Evolutionary conservation across 176 grass and related monocot genomes (phyloP), one percentile per base, ranked within the genome.

Genomic region (Cenchrus americanus): DNA sequence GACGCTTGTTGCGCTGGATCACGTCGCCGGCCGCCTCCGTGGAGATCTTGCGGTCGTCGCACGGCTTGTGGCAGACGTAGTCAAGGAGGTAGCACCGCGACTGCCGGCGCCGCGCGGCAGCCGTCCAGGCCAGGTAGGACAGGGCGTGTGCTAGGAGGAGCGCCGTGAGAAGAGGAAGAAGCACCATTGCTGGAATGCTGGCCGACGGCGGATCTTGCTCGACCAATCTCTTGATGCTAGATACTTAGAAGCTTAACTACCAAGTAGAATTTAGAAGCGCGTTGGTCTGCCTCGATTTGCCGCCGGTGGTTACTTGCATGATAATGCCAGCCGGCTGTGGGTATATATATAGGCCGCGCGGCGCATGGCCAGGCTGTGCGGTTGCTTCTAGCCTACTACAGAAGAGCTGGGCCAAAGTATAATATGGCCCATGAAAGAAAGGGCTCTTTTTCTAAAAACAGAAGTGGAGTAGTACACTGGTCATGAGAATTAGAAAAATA

Each of bases 31-130:
- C 79, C 5, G 14, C 37, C 76, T 89, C 86, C n/a, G 86, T 92
- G 7, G 71, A 71, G 5, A 92, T 44, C 80, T 84, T 89, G 1
- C 88, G 83, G 80, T 89, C 83, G 27, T 83, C 66, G 0, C 67
- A 44, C 0, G 88, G 90, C 83, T 87, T 90, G 88, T 86, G 80
- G 76, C 90, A 96, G 3, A 89, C 79, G 46, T 92, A 92, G 86
- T 92, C 93, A 1, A 95, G 61, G 52, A 95, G 89, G 87, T 95
- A 95, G 82, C 93, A 95, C 14, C 63, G 71, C 19, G 61, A 60
- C 11, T 23, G 71, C 8, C 81, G 52, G 0, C 85, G 76, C 0
- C 89, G 81, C 0, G 51, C 53, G 3, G 73, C 30, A 7, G 8
- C 76, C 63, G 27, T 80, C 81, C 85, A 83, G 23, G 48, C 59